Evolutionary conservation across 176 grass and related monocot genomes (phyloP).

Genomic region (Metroxylon sagu): DNA sequence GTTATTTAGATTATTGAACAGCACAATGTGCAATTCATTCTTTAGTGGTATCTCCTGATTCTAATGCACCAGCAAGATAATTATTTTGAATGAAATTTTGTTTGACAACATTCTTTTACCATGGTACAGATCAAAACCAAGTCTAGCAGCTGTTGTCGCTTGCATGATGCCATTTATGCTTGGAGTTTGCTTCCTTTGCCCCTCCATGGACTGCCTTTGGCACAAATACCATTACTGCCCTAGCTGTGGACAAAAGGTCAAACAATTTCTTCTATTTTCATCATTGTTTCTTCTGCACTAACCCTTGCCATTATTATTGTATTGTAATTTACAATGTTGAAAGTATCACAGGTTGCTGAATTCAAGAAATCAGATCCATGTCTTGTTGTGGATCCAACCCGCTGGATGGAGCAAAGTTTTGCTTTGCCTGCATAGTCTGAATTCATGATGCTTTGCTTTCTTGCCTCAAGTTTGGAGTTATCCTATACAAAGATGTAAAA

Average conservation of each 20-base stretch:
- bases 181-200: slow-evolving; percentile 88
- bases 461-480: no score
- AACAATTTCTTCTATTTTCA: no score
- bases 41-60: no score
- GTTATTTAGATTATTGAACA: no score
- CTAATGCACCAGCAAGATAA: no score
- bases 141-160: slow-evolving; percentile 72
- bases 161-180: slow-evolving; percentile 97
- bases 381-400: slow-evolving; percentile 50
- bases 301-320: neutral
- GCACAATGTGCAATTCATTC: no score
- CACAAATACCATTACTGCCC: slow-evolving; percentile 95
- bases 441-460: no score
- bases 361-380: slow-evolving; percentile 91
- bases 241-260: slow-evolving; percentile 73
- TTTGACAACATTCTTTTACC: slow-evolving; percentile 1
- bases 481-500: no score
- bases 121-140: slow-evolving; percentile 70
- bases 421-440: slow-evolving; percentile 61
- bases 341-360: slow-evolving; percentile 56
- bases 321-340: neutral
- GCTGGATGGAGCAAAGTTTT: slow-evolving; percentile 71
- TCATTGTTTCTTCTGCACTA: no score
- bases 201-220: slow-evolving; percentile 90
- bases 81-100: no score